A percentile compares a stretch with the other conserved stretches of the same genome.
phyloP scores from a whole-genome alignment of 805 yeast species.

The Candida peoriensis region DNA sequence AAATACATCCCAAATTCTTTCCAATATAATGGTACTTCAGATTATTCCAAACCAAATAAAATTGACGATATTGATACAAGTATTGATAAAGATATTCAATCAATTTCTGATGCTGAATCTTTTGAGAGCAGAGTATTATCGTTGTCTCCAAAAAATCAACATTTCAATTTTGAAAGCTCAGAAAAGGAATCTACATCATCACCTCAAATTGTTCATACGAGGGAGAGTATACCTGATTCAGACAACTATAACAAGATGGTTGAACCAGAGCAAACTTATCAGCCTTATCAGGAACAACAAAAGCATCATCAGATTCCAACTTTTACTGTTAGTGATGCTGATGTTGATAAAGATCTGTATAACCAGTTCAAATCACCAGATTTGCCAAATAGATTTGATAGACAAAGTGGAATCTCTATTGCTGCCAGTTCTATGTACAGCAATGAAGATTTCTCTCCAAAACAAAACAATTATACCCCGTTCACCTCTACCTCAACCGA shows the following conservation, averaged over 20 bases:
- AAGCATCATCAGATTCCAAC: slow-evolving; percentile 6
- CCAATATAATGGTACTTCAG: not conserved
- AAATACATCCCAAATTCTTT: slow-evolving; percentile 1
- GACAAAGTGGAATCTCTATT: slow-evolving; percentile 3
- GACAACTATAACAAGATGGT: too few relatives aligned
- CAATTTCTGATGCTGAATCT: slow-evolving; percentile 13
- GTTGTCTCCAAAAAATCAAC: slow-evolving; percentile 9
- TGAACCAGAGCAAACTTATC: too few relatives aligned
- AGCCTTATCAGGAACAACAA: slow-evolving; percentile 1
- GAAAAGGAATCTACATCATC: not conserved
- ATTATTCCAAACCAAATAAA: not conserved
- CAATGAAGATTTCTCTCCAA: slow-evolving; percentile 6
- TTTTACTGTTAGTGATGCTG: slow-evolving; percentile 10
- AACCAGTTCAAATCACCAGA: not conserved
- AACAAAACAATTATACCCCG: not conserved
- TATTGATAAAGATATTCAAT: slow-evolving; percentile 9
- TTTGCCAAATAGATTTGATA: not conserved
- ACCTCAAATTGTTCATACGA: too few relatives aligned
- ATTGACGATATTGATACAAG: slow-evolving; percentile 10
- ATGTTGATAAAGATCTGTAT: not conserved
- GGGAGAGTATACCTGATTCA: too few relatives aligned
- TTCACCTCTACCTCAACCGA: slow-evolving; percentile 1
- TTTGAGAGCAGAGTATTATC: slow-evolving; percentile 15
- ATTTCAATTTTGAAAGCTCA: slow-evolving; percentile 6
- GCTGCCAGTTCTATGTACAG: slow-evolving; percentile 11